Percentiles rank a stretch among this genome's conserved stretches.
phyloP scores from a whole-genome alignment of 352 stramenopile genomes.

The Globisporangium takayamanum region DNA sequence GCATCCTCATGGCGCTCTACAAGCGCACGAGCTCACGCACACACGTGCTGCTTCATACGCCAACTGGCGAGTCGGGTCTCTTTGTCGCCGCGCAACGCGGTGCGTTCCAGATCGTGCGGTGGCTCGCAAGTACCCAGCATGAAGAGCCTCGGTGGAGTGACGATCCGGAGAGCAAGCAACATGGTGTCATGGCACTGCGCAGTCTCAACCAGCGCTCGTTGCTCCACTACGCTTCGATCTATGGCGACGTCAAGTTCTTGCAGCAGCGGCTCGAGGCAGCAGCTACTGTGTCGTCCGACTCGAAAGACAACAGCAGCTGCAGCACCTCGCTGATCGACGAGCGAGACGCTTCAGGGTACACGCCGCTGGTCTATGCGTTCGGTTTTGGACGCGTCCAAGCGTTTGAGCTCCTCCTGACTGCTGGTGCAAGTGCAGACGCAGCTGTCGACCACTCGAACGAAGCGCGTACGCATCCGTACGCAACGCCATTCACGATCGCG shows the following conservation, averaged over 20 bases:
- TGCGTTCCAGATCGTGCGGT: conserved; percentile 43
- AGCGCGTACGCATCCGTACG: conserved; percentile 39
- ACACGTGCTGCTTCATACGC: conserved; percentile 18
- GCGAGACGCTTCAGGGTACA: conserved; percentile 37
- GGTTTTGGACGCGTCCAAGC: conserved; percentile 33
- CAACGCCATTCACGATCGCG: conserved; percentile 35
- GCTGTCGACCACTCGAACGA: conserved; percentile 41
- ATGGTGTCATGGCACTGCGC: conserved; percentile 6
- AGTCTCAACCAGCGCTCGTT: conserved; percentile 28
- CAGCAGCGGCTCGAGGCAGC: conserved; percentile 9
- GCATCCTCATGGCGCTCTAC: conserved; percentile 41
- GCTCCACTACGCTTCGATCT: conserved; percentile 42
- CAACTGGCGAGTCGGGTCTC: conserved; percentile 29
- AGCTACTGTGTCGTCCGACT: background rate
- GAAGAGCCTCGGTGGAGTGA: conserved; percentile 1
- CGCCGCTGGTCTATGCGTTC: conserved; percentile 47
- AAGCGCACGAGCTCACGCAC: conserved; percentile 13
- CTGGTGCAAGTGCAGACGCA: conserved; percentile 26
- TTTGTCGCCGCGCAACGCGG: conserved; percentile 39
- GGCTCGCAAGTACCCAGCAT: conserved; percentile 32
- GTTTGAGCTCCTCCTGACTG: conserved; percentile 22
- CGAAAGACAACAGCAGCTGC: background rate
- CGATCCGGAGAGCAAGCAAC: background rate
- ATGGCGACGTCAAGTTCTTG: conserved; percentile 28
- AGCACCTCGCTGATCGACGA: conserved; percentile 17